Percentiles rank a stretch among this genome's conserved stretches.
These are phyloP conservation scores for Coniosporium apollinis DNA, from an alignment of 495 filamentous ascomycete genomes.

Conservation along the genomic window DNA sequence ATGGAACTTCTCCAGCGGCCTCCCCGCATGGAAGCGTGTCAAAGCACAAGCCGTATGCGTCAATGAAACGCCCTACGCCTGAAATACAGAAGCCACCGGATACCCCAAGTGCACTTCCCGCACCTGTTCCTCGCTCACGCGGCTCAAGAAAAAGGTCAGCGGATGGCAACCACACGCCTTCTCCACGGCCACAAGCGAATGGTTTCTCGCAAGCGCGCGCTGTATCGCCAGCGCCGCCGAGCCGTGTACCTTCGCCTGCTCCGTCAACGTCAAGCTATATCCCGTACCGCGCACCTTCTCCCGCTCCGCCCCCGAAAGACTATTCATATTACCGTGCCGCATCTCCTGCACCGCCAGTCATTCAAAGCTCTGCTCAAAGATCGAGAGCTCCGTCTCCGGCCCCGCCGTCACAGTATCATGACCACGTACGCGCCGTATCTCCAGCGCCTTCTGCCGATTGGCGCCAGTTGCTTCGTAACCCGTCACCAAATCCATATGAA, in stretches of 20 bases:
- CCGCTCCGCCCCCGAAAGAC: constrained; percentile 7
- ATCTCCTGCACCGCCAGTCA: constrained; percentile 20
- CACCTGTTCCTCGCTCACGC: constrained; percentile 7
- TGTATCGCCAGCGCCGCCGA: constrained; percentile 12
- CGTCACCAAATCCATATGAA: constrained; percentile 16
- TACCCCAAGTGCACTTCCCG: constrained; percentile 2
- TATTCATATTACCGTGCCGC: constrained; percentile 12
- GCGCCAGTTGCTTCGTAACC: constrained; percentile 21
- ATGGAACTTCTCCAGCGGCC: too few species aligned
- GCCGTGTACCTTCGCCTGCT: not conserved
- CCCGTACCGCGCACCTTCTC: constrained; percentile 14
- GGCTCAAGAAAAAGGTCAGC: constrained; percentile 1
- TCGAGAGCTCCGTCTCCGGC: constrained; percentile 13
- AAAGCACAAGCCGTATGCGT: constrained; percentile 21
- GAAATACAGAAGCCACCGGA: constrained; percentile 3
- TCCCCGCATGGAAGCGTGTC: constrained; percentile 18
- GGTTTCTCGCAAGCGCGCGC: constrained; percentile 1
- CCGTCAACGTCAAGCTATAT: not conserved
- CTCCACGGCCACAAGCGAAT: constrained; percentile 1
- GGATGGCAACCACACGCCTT: not conserved
- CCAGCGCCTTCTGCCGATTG: constrained; percentile 15
- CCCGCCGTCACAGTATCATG: constrained; percentile 7
- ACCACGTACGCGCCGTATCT: constrained; percentile 12
- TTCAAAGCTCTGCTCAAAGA: constrained; percentile 10
- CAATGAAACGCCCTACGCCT: constrained; percentile 23